phyloP scores from a whole-genome alignment of 208 protist genomes.

The Leishmania gerbilli region DNA sequence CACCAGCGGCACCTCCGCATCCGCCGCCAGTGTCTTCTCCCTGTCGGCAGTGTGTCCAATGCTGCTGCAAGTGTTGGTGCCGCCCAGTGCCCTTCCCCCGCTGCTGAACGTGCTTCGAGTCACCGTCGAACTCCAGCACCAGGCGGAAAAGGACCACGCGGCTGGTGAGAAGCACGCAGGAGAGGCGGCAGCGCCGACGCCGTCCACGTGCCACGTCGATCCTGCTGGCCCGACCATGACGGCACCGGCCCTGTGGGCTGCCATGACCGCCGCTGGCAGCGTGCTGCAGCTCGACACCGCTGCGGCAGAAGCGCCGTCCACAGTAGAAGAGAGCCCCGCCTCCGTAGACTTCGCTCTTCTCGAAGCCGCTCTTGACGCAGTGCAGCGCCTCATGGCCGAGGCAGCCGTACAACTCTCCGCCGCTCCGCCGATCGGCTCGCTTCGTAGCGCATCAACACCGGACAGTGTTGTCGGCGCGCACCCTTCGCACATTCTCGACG shows the following conservation, averaged over 20 bases:
- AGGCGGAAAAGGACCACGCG: slow-evolving; percentile 1
- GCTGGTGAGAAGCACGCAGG: not conserved
- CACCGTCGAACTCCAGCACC: slow-evolving; percentile 1
- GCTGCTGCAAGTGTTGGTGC: slow-evolving; percentile 46
- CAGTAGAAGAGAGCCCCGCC: slow-evolving; percentile 40
- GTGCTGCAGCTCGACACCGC: slow-evolving; percentile 12
- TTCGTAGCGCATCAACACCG: not conserved
- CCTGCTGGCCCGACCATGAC: not conserved
- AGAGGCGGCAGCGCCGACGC: not conserved
- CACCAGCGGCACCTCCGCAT: not conserved
- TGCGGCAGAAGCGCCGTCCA: slow-evolving; percentile 1
- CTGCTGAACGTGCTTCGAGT: slow-evolving; percentile 25
- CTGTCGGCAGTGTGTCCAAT: slow-evolving; percentile 35
- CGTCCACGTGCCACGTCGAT: slow-evolving; percentile 1
- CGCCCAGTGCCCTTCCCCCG: slow-evolving; percentile 25
- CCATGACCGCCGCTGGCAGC: slow-evolving; percentile 22
- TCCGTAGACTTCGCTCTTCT: slow-evolving; percentile 59
- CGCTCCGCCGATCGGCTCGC: not conserved
- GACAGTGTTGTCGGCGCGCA: not conserved
- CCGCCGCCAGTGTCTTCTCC: slow-evolving; percentile 10
- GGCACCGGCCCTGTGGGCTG: slow-evolving; percentile 19
- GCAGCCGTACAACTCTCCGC: slow-evolving; percentile 30
- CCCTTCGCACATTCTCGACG: not conserved
- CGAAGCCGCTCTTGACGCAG: slow-evolving; percentile 53
- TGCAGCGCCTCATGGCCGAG: slow-evolving; percentile 52